Evolutionary conservation across 129 eudicot species (phyloP), one percentile per base, ranked within the genome.

Genomic region (Rutidosis leptorrhynchoides): DNA sequence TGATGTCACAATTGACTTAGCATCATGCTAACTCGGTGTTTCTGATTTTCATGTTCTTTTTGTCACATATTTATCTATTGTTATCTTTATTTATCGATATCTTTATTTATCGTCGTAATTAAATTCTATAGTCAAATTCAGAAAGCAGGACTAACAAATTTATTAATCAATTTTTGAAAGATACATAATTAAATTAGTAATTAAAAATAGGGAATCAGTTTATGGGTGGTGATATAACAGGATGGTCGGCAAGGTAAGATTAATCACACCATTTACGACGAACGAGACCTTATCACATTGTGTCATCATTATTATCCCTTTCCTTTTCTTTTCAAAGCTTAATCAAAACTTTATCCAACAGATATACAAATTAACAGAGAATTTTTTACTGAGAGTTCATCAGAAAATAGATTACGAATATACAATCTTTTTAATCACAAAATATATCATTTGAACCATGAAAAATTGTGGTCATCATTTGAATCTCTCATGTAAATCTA

Each of bases 141-240:
- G 19, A 32, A 32, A 32, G 37, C 37, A 32, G 1, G 7, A 6
- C 37, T 32, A 32, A 32, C 42, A 33, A 33, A 33, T 33, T 33
- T 2, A 33, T 8, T 8, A 33, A 33, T 33, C 42, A 7, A 1
- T 11, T 33, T 33, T 33, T 9, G 14, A 35, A 30, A 5, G 7
- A 30, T 4, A 33, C n/a, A n/a, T n/a, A 8, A 33, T 7, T 7
- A 33, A 33, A 33, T 1, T 1, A 2, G 3, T 10, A 9, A 10
- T 2, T 35, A 27, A 48, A 30, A 43, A 7, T 7, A 22, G 16
- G 64, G 64, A 59, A n/a, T 59, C 65, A 30, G 65, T 59, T 84
- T 85, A 85, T 85, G 87, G 92, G 92, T 85, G 92, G 92, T 85
- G 92, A 85, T 82, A 85, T 85, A 82, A 62, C 87, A 82, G 87